phyloP scores from a whole-genome alignment of 345 rosid genomes.

The Salix suchowensis region DNA sequence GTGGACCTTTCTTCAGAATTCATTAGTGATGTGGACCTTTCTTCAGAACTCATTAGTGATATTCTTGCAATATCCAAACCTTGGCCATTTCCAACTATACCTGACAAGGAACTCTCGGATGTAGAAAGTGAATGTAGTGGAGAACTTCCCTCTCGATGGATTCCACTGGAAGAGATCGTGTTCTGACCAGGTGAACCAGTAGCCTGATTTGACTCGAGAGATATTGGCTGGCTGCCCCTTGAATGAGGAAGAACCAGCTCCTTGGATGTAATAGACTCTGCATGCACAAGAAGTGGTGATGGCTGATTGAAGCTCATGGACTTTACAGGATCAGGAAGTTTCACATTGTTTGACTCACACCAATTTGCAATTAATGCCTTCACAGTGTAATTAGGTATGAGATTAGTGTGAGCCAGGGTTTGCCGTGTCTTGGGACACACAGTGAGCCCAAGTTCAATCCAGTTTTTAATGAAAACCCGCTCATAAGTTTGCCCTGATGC shows the following conservation, averaged over 20 bases:
- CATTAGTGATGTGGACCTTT: constrained; percentile 46
- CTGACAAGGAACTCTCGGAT: constrained; percentile 50
- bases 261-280: constrained; percentile 40
- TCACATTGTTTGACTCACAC: constrained; percentile 88
- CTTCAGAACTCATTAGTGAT: constrained; percentile 42
- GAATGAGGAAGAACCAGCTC: constrained; percentile 30
- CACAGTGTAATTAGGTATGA: constrained; percentile 93
- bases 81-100: constrained; percentile 45
- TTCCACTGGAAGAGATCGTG: constrained; percentile 34
- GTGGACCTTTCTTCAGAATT: constrained; percentile 55
- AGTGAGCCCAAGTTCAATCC: constrained; percentile 89
- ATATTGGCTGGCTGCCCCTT: constrained; percentile 34
- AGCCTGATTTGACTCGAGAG: constrained; percentile 45
- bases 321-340: constrained; percentile 69
- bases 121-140: constrained; percentile 59
- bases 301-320: constrained; percentile 53
- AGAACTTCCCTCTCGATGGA: constrained; percentile 44
- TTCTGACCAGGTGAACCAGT: constrained; percentile 43
- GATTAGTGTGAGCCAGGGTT: constrained; percentile 60
- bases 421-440: constrained; percentile 97
- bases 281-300: constrained; percentile 46
- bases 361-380: constrained; percentile 91
- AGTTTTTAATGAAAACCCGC: constrained; percentile 73
- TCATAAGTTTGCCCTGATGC: constrained; percentile 96
- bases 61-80: constrained; percentile 46